Evolutionary conservation across 2,329 filamentous ascomycete genomes (phyloP).

Genomic region (Fusarium tupiense): DNA sequence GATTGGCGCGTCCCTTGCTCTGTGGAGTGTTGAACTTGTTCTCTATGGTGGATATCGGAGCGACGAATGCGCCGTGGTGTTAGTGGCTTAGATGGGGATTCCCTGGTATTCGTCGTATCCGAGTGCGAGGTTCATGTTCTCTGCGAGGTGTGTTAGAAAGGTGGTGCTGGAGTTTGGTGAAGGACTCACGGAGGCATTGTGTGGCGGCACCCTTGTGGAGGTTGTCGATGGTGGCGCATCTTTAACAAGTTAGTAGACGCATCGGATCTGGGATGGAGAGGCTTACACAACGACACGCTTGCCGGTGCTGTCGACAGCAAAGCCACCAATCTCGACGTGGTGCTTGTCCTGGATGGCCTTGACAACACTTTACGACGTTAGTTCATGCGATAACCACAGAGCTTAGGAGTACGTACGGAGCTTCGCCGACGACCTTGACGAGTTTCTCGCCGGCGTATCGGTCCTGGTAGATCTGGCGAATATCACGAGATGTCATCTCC

Average conservation of each 20-base stretch:
- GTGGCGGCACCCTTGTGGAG: conserved; percentile 12
- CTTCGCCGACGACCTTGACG: conserved; percentile 89
- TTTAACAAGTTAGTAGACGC: conserved; percentile 4
- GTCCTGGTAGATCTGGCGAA: conserved; percentile 94
- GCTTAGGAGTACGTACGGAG: conserved; percentile 62
- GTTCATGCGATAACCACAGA: neutral
- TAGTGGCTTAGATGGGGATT: conserved; percentile 63
- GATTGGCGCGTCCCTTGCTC: neutral
- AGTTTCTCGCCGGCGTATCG: conserved; percentile 95
- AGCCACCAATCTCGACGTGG: conserved; percentile 92
- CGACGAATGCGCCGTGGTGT: neutral
- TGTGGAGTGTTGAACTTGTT: neutral
- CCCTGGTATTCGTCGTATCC: conserved; percentile 90
- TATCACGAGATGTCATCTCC: conserved; percentile 88
- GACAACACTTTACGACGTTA: neutral
- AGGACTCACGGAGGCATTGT: conserved; percentile 12
- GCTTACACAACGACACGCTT: conserved; percentile 83
- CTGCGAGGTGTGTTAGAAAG: conserved; percentile 40
- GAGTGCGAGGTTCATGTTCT: conserved; percentile 94
- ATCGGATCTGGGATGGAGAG: neutral
- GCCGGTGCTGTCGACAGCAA: conserved; percentile 87
- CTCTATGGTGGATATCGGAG: neutral
- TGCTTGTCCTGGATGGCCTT: conserved; percentile 87
- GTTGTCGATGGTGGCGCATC: conserved; percentile 4
- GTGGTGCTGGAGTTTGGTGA: too few relatives aligned